Evolutionary conservation across 768 basidiomycete genomes (phyloP), one percentile per base, ranked within the genome.

Genomic region (Serendipita sp.): DNA sequence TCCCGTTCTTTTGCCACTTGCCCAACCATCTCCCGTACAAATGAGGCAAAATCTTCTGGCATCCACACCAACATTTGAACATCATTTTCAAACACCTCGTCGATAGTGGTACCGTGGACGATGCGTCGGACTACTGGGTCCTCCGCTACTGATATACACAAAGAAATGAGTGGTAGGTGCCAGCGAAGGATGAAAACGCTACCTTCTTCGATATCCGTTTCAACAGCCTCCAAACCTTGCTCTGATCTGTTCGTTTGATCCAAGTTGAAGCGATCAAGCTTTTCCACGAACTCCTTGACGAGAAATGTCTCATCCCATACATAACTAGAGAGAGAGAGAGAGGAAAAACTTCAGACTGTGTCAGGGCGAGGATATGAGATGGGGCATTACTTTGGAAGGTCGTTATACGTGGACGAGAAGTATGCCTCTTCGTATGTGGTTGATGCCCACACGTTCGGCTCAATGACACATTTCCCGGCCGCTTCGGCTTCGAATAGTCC

Each of bases 401-500:
- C 67, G 45, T 64, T 62, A 44, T 67, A 67, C 1, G 58, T 16
- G 30, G 44, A 38, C 5, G 23, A 56, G 13, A 23, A 16, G 23
- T 30, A 28, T 2, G 30, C 36, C 1, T 46, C 56, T 13, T 67
- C 51, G 28, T 44, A 45, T 15, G 13, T 11, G 32, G 35, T 18
- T 36, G 13, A 18, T 47, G 60, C 30, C 35, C 56, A 44, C n/a
- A 28, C 41, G 0, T 44, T 44, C 16, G n/a, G 23, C n/a, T 41
- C 65, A 3, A 30, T 66, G 48, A 51, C 48, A 45, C 66, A 41
- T 16, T 30, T 23, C 3, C 67, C 67, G 13, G 28, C 34, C 15
- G 44, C 66, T 51, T 66, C 60, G 8, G 28, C 48, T 38, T 66
- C 66, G 60, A 65, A 67, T 18, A 67, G 41, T 60, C 44, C 67